Evolutionary conservation across 2,329 filamentous ascomycete genomes (phyloP), one percentile per base, ranked within the genome.

Genomic region (Emergomyces orientalis): DNA sequence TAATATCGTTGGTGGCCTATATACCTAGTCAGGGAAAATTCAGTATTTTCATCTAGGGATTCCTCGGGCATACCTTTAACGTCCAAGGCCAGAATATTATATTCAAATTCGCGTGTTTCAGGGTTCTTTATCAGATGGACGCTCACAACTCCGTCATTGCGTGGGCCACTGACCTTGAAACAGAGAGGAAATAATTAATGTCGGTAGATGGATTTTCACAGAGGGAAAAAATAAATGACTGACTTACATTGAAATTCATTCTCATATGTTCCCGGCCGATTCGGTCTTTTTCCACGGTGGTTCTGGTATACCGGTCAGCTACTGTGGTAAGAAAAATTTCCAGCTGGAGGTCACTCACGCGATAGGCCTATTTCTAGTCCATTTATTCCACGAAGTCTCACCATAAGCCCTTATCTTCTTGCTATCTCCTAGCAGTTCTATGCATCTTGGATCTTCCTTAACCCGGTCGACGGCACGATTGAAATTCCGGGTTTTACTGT

Each of bases 401-500:
- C 93, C 93, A 74, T 88, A 89, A 0, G 91, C 91, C 27, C 80
- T 82, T 63, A 97, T 93, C 72, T 91, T 84, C 65, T 86, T 86
- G 47, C 82, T 77, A 19, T 90, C 86, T 17, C 91, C 91, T 1
- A 97, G 82, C 7, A 96, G 73, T 63, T 88, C 85, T 34, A 86
- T 79, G 71, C 90, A 95, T 63, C 84, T 81, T 0, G 83, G 74
- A 71, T 95, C 88, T 60, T 83, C 81, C 73, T 88, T 90, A 72
- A 97, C 86, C 65, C 86, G 86, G 71, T 89, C 84, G 57, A 95
- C 88, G 0, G 90, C 90, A 66, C 89, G 87, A 77, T 95, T 96
- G 81, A 96, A 97, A 73, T 94, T 86, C 63, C 86, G 84, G 19
- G 88, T 93, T 76, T 91, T 92, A 79, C 90, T 94, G 71, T 92